A percentile compares a stretch with the other conserved stretches of the same genome.
Evolutionary conservation across 306 rosid genomes (phyloP).

Genomic region (Sicyos baderoa): DNA sequence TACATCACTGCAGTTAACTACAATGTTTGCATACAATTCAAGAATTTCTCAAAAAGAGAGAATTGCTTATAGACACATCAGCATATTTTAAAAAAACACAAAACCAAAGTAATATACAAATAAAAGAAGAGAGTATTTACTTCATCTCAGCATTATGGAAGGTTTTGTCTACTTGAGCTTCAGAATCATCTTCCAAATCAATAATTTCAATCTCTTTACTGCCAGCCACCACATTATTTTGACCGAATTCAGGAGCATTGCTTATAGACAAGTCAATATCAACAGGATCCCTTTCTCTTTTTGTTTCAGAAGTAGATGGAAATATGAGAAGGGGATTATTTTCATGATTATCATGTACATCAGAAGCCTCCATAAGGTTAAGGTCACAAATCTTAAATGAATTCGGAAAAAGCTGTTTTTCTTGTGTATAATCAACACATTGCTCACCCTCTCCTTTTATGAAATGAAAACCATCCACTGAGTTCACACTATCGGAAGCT

Average conservation of each 20-base stretch:
- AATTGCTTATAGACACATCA: too few species aligned
- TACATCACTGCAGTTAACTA: slow-evolving; percentile 19
- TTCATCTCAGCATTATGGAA: slow-evolving; percentile 47
- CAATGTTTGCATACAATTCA: background rate
- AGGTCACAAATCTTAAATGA: slow-evolving; percentile 95
- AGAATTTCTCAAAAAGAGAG: background rate
- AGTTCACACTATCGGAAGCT: slow-evolving; percentile 37
- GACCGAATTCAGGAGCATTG: slow-evolving; percentile 42
- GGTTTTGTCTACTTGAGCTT: slow-evolving; percentile 44
- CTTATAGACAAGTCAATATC: slow-evolving; percentile 64
- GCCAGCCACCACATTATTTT: slow-evolving; percentile 35
- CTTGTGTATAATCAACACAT: slow-evolving; percentile 48
- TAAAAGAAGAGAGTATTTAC: slow-evolving; percentile 36
- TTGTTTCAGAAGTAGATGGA: slow-evolving; percentile 43
- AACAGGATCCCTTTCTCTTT: slow-evolving; percentile 41
- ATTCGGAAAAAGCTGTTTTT: slow-evolving; percentile 53
- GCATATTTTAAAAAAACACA: slow-evolving; percentile 15
- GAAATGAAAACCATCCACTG: slow-evolving; percentile 38
- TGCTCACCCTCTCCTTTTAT: slow-evolving; percentile 36
- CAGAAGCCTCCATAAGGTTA: slow-evolving; percentile 75
- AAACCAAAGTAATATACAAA: slow-evolving; percentile 10
- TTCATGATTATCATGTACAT: slow-evolving; percentile 59
- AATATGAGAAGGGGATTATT: slow-evolving; percentile 42
- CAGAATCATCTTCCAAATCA: slow-evolving; percentile 66
- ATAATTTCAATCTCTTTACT: slow-evolving; percentile 87